Base-by-base conservation (phyloP, 768 basidiomycete species). In the Russula earlei region DNA sequence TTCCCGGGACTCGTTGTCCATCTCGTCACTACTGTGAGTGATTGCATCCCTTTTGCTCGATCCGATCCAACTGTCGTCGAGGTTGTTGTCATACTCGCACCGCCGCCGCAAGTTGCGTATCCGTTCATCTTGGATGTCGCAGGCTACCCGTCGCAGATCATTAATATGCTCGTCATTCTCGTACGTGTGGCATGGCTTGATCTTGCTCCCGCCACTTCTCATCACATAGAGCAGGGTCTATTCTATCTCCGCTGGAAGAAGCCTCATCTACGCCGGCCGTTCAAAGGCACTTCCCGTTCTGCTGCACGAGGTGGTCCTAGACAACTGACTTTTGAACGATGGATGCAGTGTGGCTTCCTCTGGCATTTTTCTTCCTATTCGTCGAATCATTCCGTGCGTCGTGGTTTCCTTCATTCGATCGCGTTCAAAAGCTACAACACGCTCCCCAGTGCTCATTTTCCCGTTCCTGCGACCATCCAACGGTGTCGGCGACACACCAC, bases 61-160 rank as follows among this genome's bases (percentile, higher is more conserved):
- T n/a, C 4, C 0, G 8, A n/a, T 44, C 31, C 29, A 38, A 46
- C 8, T 10, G 29, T n/a, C 17, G 25, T 60, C 19, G 14, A 76
- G 75, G 63, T 75, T 22, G 76, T 82, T 40, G 70, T 82, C 43
- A 82, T 82, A 47, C 63, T 82, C 42, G 81, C 64, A 1, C 81
- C 81, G 0, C 81, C 81, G 0, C 72, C 75, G 3, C 57, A 65
- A 4, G 73, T 82, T 10, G 81, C 72, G 0, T 83, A 82, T 62
- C 80, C 81, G 0, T 83, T 83, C 58, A 83, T 83, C 51, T 70
- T 83, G 4, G 80, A 83, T 52, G 71, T 83, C 12, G 71, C 71
- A 64, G 79, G 73, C 33, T 74, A 82, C 61, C 78, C 82, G 1
- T 55, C 40, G 27, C 80, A 82, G 54, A 79, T 83, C 31, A 75